Base-by-base conservation (phyloP, 1,139 yeast genomes). In the Scheffersomyces titani region DNA sequence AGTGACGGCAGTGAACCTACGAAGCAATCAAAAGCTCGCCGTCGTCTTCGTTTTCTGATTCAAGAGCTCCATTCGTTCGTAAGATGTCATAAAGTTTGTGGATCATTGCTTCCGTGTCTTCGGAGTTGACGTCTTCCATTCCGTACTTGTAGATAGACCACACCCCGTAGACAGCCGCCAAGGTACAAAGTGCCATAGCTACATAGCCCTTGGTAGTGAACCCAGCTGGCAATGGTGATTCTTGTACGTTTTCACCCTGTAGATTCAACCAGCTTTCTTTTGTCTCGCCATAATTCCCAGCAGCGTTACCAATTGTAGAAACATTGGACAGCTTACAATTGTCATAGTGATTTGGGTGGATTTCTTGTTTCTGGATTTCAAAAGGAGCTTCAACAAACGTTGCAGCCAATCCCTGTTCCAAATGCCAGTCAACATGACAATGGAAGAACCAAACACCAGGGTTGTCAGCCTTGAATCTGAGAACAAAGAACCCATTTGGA, bases 371-470 rank as follows among this genome's bases (percentile, higher is more conserved):
- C 65, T 85, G 85, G 49, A 88, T 70, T 30, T 74, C 73, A 47
- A 75, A 64, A 20, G 97, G 97, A 48, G 91, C 92, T 74, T 91
- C 97, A 53, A 91, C 77, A 47, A 89, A 81, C 1, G 84, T 81
- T 57, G 88, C 75, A 18, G 92, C 93, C 59, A 92, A 81, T 60
- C 97, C 97, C 74, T 91, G 97, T 66, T 85, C 87, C 78, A 92
- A 82, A 77, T 92, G 97, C 97, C 97, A 92, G 67, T 92, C 97
- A 63, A 92, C 88, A 67, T 92, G 97, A 75, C 97, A 92, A 72
- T 92, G 97, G 90, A 92, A 92, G 67, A 89, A 80, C 96, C 97
- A 91, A 49, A 90, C 92, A 66, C 97, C 97, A 30, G 97, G 97
- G 71, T 91, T 90, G 66, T 88, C 86, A 54, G 96, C 92, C 63